A percentile compares a stretch with the other conserved stretches of the same genome.
Conservation (phyloP, 1,284 basidiomycete genomes). For the Ganoderma lucidum region DNA sequence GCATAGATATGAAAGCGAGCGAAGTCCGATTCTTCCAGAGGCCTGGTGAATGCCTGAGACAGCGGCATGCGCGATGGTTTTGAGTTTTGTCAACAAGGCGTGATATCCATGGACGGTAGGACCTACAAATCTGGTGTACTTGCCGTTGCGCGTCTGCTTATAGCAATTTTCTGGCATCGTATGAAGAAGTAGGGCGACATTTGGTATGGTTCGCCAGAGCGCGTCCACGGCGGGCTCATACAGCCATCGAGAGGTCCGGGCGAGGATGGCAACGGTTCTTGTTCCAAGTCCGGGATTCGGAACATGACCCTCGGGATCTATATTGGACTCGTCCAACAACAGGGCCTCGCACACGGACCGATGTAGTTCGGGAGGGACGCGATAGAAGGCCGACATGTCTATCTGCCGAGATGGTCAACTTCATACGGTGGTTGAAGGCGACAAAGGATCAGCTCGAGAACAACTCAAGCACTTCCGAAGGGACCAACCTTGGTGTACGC, state of each 20-base stretch:
- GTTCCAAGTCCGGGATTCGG: neutral
- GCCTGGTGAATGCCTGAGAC: neutral
- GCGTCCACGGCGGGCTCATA: neutral
- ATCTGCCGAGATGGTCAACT: neutral
- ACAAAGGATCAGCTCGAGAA: neutral
- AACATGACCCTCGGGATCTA: neutral
- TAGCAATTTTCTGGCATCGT: slow-evolving; percentile 13
- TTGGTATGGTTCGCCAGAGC: slow-evolving; percentile 9
- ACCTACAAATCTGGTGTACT: slow-evolving; percentile 9
- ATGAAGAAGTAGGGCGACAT: slow-evolving; percentile 8
- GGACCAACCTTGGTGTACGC: neutral
- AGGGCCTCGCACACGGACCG: slow-evolving; percentile 2
- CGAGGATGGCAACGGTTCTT: neutral
- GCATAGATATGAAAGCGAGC: neutral
- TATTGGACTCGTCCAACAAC: neutral
- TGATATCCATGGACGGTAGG: neutral
- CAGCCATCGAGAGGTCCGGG: neutral
- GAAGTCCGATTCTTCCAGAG: neutral
- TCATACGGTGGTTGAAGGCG: neutral
- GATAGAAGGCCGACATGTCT: neutral
- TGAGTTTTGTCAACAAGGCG: neutral
- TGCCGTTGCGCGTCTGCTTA: neutral
- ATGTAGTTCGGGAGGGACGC: neutral
- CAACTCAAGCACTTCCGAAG: neutral
- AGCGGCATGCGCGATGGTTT: no score